These are phyloP conservation scores for Nigrograna mackinnonii DNA, from an alignment of 2,329 filamentous ascomycete genomes.

Conservation along the genomic window DNA sequence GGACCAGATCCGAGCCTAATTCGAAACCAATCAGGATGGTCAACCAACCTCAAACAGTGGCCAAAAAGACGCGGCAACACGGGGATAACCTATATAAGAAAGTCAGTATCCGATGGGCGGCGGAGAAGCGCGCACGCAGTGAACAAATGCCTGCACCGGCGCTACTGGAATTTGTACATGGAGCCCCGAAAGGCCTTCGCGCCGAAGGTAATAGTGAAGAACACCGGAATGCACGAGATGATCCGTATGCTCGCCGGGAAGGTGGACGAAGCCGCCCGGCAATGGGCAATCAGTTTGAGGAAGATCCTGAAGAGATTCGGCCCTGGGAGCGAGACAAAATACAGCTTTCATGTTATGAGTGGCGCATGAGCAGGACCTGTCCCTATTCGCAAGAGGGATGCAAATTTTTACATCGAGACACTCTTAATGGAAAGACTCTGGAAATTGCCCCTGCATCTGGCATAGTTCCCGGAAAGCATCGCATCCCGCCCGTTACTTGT, in stretches of 20 bases:
- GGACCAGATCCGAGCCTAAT: too few species aligned
- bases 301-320: conserved; percentile 5
- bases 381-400: conserved; percentile 18
- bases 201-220: background rate
- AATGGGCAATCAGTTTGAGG: conserved; percentile 1
- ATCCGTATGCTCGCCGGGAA: conserved; percentile 29
- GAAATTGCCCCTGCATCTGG: conserved; percentile 18
- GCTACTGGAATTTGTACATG: conserved; percentile 28
- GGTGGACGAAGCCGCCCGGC: conserved; percentile 12
- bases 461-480: conserved; percentile 26
- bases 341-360: conserved; percentile 31
- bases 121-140: conserved; percentile 20
- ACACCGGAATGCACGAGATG: conserved; percentile 6
- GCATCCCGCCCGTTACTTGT: conserved; percentile 31
- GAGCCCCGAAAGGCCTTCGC: conserved; percentile 4
- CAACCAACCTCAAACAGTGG: conserved; percentile 19
- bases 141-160: conserved; percentile 29
- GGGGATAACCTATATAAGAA: conserved; percentile 19
- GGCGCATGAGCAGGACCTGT: conserved; percentile 29
- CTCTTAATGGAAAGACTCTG: too few species aligned
- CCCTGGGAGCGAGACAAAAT: conserved; percentile 29
- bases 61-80: conserved; percentile 15
- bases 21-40: conserved; percentile 27
- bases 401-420: conserved; percentile 29
- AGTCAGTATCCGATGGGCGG: conserved; percentile 16